Evolutionary conservation across 306 rosid genomes (phyloP), one percentile per base, ranked within the genome.

Genomic region (Phaseolus lunatus): DNA sequence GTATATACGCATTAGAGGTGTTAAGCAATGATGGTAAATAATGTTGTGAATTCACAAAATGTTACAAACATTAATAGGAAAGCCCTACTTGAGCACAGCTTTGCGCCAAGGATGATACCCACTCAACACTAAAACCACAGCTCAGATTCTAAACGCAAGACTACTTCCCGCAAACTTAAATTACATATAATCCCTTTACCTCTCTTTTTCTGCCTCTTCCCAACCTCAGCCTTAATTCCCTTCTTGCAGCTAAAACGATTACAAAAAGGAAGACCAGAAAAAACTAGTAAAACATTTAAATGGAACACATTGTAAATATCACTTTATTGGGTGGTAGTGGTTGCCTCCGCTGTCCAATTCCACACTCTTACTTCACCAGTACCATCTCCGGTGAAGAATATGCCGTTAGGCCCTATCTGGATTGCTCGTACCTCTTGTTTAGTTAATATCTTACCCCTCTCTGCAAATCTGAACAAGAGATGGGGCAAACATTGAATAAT

Each of bases 361-460:
- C 98, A 95, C 68, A 95, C 97, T 87, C 74, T 89, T 59, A 95
- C 96, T 87, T 87, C 87, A 45, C 98, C 98, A 2, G 97, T 86
- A 80, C 92, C 98, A 41, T 92, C 97, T 24, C 97, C 98, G 0
- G 98, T 92, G 85, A 95, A 95, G 88, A 95, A 92, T 63, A 95
- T 70, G 83, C 92, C 89, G 19, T 91, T 85, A 1, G 98, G 98
- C 49, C 98, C 98, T 1, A 44, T 44, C 81, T 95, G 93, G 54
- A 95, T 89, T 22, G 97, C 91, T 75, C 97, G 85, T 13, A 88
- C 90, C 78, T 95, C 98, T 85, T 88, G 84, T 69, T 89, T 92
- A 3, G 93, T 70, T 43, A 83, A 86, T 78, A 95, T 85, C 85
- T 89, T 92, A 16, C 98, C 98, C 62, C 96, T 92, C 90, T 95